phyloP scores from a whole-genome alignment of 805 yeast species.

The Schwanniomyces occidentalis region DNA sequence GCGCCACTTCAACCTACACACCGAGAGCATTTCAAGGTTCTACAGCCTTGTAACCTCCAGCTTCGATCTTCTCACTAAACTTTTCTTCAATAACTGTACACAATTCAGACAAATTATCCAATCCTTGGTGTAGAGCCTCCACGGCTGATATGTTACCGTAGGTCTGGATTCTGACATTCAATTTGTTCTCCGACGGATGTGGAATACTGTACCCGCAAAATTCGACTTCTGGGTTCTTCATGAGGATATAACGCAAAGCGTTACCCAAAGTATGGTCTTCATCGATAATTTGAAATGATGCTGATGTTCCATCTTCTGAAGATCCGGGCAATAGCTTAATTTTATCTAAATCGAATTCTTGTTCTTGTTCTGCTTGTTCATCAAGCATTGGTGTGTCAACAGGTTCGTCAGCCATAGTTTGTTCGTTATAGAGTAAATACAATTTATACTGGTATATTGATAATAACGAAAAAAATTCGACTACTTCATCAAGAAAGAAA shows the following conservation, averaged over 20 bases:
- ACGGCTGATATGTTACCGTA: constrained; percentile 83
- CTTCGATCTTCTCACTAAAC: constrained; percentile 67
- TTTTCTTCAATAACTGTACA: constrained; percentile 82
- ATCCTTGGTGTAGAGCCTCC: constrained; percentile 90
- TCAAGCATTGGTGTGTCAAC: constrained; percentile 21
- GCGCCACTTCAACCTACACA: no score
- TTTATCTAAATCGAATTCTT: constrained; percentile 55
- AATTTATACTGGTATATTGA: no score
- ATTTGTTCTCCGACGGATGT: constrained; percentile 90
- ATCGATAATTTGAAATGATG: constrained; percentile 87
- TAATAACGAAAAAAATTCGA: no score
- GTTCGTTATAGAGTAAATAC: no score
- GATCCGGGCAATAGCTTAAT: constrained; percentile 78
- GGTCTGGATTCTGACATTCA: constrained; percentile 92
- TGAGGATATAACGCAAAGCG: constrained; percentile 87
- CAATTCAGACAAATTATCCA: constrained; percentile 77
- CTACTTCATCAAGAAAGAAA: no score
- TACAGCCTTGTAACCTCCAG: constrained; percentile 49
- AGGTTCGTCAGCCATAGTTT: constrained; percentile 21
- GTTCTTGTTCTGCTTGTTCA: constrained; percentile 39
- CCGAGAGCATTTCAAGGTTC: constrained; percentile 52
- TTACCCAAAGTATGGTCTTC: constrained; percentile 98
- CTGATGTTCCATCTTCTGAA: constrained; percentile 90
- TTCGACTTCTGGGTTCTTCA: constrained; percentile 97
- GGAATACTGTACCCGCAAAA: constrained; percentile 98